Percentiles rank a stretch among this genome's conserved stretches.
These are phyloP conservation scores for Amanita inopinata DNA, from an alignment of 768 basidiomycete genomes.

Conservation along the genomic window DNA sequence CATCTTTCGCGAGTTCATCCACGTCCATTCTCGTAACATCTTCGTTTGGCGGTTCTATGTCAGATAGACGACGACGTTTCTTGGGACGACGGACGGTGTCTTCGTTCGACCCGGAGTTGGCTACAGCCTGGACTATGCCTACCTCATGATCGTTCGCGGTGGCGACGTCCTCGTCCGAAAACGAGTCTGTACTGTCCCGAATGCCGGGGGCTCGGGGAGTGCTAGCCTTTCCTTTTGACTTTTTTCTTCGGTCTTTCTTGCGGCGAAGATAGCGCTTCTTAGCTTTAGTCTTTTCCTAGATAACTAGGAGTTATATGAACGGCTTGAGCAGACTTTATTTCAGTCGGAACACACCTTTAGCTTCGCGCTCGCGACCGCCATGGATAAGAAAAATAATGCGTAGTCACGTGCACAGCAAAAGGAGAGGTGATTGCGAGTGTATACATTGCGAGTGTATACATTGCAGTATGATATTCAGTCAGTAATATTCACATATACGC, in stretches of 20 bases:
- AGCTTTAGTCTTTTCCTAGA: slow-evolving; percentile 55
- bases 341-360: not conserved
- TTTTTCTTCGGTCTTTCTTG: slow-evolving; percentile 61
- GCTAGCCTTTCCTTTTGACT: slow-evolving; percentile 27
- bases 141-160: slow-evolving; percentile 9
- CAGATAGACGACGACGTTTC: not conserved
- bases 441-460: too few relatives aligned
- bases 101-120: not conserved
- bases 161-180: slow-evolving; percentile 10
- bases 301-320: not conserved
- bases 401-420: not conserved
- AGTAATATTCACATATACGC: too few relatives aligned
- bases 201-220: slow-evolving; percentile 18
- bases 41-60: not conserved
- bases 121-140: not conserved
- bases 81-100: not conserved
- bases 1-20: not conserved
- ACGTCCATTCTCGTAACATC: not conserved
- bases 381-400: not conserved
- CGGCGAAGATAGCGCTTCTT: slow-evolving; percentile 65
- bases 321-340: not conserved
- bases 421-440: too few relatives aligned
- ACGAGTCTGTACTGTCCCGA: slow-evolving; percentile 13
- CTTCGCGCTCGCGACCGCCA: not conserved
- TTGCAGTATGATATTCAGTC: too few relatives aligned